Evolutionary conservation across 1,284 basidiomycete species (phyloP), one percentile per base, ranked within the genome.

Genomic region (Albatrellus sp.): DNA sequence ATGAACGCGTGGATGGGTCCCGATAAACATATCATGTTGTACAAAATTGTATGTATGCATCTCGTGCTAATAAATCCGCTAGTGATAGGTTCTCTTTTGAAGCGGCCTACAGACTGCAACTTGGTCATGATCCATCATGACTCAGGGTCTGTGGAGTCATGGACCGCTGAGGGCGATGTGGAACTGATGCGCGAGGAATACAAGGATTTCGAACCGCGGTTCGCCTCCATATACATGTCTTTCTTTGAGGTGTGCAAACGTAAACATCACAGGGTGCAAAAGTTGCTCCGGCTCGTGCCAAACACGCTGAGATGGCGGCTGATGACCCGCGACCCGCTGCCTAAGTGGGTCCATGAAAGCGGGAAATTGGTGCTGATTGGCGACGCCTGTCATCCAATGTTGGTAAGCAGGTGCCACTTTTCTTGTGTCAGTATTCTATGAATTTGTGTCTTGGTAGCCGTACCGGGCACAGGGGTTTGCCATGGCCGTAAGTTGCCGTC

Each of bases 401-500:
- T 80, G 9, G 74, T 77, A 48, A 46, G 73, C 58, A 5, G 6
- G 20, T 14, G 13, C 19, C 20, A 34, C n/a, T 35, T 10, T 28
- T 29, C 43, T 11, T 41, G 14, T 29, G 39, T 20, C 2, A 24
- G 31, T 10, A 19, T n/a, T 24, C 31, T 16, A 8, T 41, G 42
- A 12, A 35, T 19, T 41, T 46, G 33, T 13, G 7, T 4, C 32
- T 17, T 16, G 33, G 19, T 50, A 80, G 76, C 80, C 80, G 4
- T 80, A 80, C 56, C 71, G 75, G 35, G 80, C 76, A 0, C 79
- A 81, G 57, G 80, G 77, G 12, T 72, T 77, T 12, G 76, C 78
- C 2, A 80, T 81, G 67, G 79, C 79, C 0, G 24, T 24, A 24
- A 24, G 24, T 7, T 7, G 7, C 7, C 24, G 24, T 24, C 24